Base-by-base conservation (phyloP, 2,329 filamentous ascomycete genomes). In the Mollisiaceae sp. region DNA sequence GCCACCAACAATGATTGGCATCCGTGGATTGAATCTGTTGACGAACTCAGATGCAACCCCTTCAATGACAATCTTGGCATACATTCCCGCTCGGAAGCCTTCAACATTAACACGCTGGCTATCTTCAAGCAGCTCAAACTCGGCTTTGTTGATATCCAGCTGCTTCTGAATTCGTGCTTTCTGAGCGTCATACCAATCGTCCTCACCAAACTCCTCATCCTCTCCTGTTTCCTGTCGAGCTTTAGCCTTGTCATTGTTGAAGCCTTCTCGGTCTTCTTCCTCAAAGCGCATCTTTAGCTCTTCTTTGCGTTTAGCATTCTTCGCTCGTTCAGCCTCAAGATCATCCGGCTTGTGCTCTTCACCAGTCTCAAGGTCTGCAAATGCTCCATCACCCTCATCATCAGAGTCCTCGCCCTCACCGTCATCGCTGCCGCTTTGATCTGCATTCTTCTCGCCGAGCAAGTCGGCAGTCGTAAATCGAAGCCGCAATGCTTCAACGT, bases 151-250 rank as follows among this genome's bases (percentile, higher is more conserved):
- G 86, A 99, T 97, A 74, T 96, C 92, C 69, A 95, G 86, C 78
- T 99, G 95, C 80, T 97, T 97, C 79, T 97, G 92, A 65, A 99
- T 89, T 77, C 91, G 86, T 38, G 95, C 92, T 81, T 99, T 99
- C 77, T 99, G 95, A 35, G 91, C 88, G 75, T 98, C 95, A 77
- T 99, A 99, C 96, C 96, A 99, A 63, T 99, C 92, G 76, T 99
- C 95, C 78, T 99, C 95, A 60, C 94, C 95, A 74, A 97, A 98
- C 75, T 96, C 91, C 65, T 87, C 82, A 61, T 94, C 88, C 6
- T 88, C 82, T 2, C 85, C 89, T 36, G 86, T 88, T 70, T 93
- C 91, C 69, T 87, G 83, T 41, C 90, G 86, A 12, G 91, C 91
- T 59, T 89, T 87, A 35, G 91, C 89, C 75, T 96, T 96, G 78